Conservation (phyloP, 768 basidiomycete species). For the Hygrophoropsis aurantiaca region DNA sequence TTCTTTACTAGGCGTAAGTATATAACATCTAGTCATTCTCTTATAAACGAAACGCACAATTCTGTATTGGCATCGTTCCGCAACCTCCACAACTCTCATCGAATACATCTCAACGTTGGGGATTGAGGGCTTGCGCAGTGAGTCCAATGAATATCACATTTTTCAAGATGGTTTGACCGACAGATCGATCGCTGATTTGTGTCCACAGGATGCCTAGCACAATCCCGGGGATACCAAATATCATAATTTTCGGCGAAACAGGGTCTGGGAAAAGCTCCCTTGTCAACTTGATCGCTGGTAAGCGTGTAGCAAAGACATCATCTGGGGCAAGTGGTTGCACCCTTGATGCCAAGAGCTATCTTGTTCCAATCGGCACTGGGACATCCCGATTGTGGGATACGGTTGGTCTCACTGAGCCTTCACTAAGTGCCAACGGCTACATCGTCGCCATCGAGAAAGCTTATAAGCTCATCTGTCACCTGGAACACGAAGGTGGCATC, state of each 20-base stretch:
- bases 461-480: constrained; percentile 25
- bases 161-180: no score
- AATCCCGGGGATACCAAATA: constrained; percentile 20
- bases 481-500: constrained; percentile 31
- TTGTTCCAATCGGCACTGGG: constrained; percentile 13
- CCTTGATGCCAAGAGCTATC: constrained; percentile 23
- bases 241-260: constrained; percentile 40
- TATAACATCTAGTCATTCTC: no score
- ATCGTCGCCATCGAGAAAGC: constrained; percentile 21
- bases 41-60: no score
- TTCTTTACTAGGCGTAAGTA: no score
- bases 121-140: no score
- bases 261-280: constrained; percentile 42
- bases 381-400: constrained; percentile 31
- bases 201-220: no score
- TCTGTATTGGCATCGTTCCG: no score
- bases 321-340: constrained; percentile 32
- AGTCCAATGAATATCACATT: no score
- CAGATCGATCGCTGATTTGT: no score
- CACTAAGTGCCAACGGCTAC: constrained; percentile 5
- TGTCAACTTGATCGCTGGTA: constrained; percentile 37
- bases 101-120: no score
- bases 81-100: no score
- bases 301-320: constrained; percentile 21
- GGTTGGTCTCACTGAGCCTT: constrained; percentile 24